A percentile compares a stretch with the other conserved stretches of the same genome.
These are phyloP conservation scores for Fraxinus ornus DNA, from an alignment of 305 asterid genomes.

Conservation along the genomic window DNA sequence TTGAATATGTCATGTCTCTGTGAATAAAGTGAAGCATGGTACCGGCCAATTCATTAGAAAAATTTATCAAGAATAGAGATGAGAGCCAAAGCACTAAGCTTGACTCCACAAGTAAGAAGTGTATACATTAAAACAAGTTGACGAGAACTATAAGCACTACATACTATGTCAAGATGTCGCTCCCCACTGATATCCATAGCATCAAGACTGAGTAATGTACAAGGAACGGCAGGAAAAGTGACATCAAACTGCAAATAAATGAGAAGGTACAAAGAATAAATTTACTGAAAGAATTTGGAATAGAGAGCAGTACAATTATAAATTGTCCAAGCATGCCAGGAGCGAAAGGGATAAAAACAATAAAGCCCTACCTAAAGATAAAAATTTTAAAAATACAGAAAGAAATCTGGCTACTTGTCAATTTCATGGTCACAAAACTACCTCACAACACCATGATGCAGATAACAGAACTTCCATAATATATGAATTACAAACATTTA, in stretches of 20 bases:
- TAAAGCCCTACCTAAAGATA: not conserved
- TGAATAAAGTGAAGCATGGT: constrained; percentile 23
- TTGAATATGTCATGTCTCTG: constrained; percentile 93
- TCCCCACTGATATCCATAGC: constrained; percentile 99
- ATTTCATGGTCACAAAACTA: not conserved
- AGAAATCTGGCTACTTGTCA: constrained; percentile 4
- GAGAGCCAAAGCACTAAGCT: constrained; percentile 23
- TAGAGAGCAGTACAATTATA: constrained; percentile 8
- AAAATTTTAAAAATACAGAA: constrained; percentile 1
- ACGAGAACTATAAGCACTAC: constrained; percentile 30
- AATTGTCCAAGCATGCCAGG: constrained; percentile 11
- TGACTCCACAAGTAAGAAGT: not conserved
- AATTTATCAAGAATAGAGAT: not conserved
- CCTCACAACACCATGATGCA: not conserved
- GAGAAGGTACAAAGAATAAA: constrained; percentile 20
- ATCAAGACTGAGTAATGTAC: constrained; percentile 89
- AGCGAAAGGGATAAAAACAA: not conserved
- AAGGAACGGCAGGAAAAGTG: constrained; percentile 80
- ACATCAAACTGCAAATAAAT: constrained; percentile 78
- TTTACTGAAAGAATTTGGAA: constrained; percentile 11
- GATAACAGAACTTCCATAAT: not conserved
- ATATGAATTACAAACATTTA: not conserved
- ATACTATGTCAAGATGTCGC: constrained; percentile 87
- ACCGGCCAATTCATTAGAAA: constrained; percentile 16
- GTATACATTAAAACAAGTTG: constrained; percentile 14